Evolutionary conservation across 257 asterid species (phyloP).

Genomic region (Ballota nigra): DNA sequence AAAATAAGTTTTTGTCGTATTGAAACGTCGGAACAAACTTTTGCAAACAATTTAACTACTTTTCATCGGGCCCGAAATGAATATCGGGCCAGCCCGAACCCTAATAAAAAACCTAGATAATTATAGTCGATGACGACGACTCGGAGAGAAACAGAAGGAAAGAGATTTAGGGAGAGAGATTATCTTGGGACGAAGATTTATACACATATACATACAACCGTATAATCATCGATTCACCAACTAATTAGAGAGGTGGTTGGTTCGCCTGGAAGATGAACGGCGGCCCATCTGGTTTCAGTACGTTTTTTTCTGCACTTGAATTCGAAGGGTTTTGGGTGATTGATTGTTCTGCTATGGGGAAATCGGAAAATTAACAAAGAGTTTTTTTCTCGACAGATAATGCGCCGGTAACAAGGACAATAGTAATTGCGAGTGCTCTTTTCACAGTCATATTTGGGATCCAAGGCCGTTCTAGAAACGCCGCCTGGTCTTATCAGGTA

Average conservation of each 20-base stretch:
- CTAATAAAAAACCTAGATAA: conserved; percentile 18
- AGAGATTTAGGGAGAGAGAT: conserved; percentile 17
- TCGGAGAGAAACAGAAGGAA: conserved; percentile 22
- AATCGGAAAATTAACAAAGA: background rate
- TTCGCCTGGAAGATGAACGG: conserved; percentile 85
- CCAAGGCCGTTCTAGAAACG: conserved; percentile 68
- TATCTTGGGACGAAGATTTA: conserved; percentile 5
- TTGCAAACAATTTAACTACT: too few relatives aligned
- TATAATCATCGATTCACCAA: conserved; percentile 11
- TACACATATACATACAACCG: conserved; percentile 18
- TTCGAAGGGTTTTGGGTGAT: background rate
- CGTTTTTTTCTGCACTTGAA: conserved; percentile 25
- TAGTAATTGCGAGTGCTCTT: conserved; percentile 73
- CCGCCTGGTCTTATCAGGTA: conserved; percentile 86
- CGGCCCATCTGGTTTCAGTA: conserved; percentile 99
- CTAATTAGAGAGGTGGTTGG: conserved; percentile 38
- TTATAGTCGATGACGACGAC: conserved; percentile 32
- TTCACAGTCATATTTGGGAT: conserved; percentile 91
- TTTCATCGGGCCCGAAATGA: background rate
- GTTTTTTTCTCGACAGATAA: conserved; percentile 47
- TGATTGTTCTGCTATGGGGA: background rate
- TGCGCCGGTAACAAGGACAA: conserved; percentile 80
- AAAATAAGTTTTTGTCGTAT: too few relatives aligned
- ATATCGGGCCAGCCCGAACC: conserved; percentile 29
- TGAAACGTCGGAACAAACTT: too few relatives aligned